Evolutionary conservation across 805 yeast species (phyloP), one percentile per base, ranked within the genome.

Genomic region (Kuraishia cidri): DNA sequence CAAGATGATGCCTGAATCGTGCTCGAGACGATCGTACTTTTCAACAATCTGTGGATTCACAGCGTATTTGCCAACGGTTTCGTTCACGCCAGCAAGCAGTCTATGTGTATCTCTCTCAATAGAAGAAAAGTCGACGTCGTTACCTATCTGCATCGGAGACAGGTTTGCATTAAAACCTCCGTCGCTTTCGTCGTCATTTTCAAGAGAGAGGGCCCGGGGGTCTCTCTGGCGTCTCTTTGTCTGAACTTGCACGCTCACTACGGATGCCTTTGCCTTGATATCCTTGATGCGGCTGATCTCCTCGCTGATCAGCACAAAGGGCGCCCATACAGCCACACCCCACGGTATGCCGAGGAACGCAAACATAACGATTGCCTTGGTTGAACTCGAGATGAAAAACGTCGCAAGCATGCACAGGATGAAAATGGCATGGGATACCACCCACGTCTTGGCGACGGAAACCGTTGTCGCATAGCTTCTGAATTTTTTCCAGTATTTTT

Each of bases 241-340:
- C 7, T 24, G 27, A 8, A 7, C 11, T 6, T 9, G 30, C 8
- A 14, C 23, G 16, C 21, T 10, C 12, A 10, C 33, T 3, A 34
- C 24, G 5, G 33, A 43, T 8, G 37, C 47, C 13, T 48, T 36
- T 0, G 63, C 53, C 36, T 66, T 68, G 19, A 65, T 57, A 40
- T 66, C 72, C 38, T 66, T 69, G 20, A 72, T 66, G 33, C 75
- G 51, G 20, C 75, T 59, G 12, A 71, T 58, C 39, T 72, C 79
- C 42, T 72, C 77, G 22, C 79, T 69, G 8, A 76, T 72, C 24
- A 76, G 44, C 1, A 74, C 75, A 48, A 74, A 76, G 5, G 83
- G 83, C 3, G 77, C 75, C 83, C 83, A 76, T 12, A 73, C 59
- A 0, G 80, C 76, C 37, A 62, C 62, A 1, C 82, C 81, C 83